Evolutionary conservation across 2,329 filamentous ascomycete species (phyloP).

Genomic region (Cercospora zeae-maydis): DNA sequence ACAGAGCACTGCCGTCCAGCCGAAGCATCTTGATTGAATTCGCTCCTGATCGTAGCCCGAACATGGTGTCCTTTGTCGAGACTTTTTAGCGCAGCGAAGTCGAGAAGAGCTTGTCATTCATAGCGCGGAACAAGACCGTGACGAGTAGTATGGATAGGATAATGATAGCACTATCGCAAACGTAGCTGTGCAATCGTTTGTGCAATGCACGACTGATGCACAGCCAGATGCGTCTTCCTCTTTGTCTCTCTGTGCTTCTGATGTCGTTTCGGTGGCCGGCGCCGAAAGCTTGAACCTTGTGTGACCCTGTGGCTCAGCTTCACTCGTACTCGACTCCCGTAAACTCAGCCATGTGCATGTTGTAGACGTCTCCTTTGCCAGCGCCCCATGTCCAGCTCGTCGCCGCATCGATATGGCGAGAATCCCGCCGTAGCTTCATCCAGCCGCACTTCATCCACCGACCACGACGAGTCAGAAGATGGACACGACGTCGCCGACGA

Average conservation of each 20-base stretch:
- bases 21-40: neutral
- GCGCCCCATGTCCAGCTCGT: conserved; percentile 39
- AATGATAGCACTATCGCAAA: neutral
- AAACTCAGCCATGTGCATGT: neutral
- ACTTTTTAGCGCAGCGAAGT: neutral
- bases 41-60: neutral
- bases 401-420: conserved; percentile 31
- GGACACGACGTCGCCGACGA: conserved; percentile 46
- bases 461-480: conserved; percentile 37
- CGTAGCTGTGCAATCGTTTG: neutral
- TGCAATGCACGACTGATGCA: neutral
- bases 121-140: neutral
- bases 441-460: conserved; percentile 39
- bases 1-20: neutral
- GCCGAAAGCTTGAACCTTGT: conserved; percentile 4
- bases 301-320: conserved; percentile 1
- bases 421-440: conserved; percentile 45
- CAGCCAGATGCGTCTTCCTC: neutral
- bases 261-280: neutral
- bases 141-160: neutral
- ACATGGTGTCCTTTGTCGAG: neutral
- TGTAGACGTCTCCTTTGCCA: neutral
- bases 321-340: neutral
- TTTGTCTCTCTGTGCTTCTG: neutral
- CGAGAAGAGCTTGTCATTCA: neutral